Percentiles rank a stretch among this genome's conserved stretches.
Conservation (phyloP, 2,329 filamentous ascomycete species). For the Fusarium robinianum region DNA sequence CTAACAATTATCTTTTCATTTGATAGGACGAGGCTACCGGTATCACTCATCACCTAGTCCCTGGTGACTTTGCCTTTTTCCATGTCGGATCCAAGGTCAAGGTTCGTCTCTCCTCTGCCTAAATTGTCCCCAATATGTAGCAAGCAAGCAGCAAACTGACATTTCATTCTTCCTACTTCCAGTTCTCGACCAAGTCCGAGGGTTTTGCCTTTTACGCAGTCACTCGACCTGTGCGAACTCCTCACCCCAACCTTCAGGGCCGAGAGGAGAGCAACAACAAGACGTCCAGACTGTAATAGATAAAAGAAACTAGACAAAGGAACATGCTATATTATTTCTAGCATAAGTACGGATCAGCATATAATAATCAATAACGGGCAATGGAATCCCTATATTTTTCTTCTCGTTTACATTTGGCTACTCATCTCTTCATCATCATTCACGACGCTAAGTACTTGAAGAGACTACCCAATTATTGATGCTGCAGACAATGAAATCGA, state of each 20-base stretch:
- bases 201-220: slow-evolving; percentile 35
- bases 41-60: slow-evolving; percentile 29
- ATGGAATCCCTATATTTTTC: no score
- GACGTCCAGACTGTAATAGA: slow-evolving; percentile 20
- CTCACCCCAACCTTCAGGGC: slow-evolving; percentile 30
- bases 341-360: no score
- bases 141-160: not conserved
- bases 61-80: slow-evolving; percentile 34
- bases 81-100: slow-evolving; percentile 35
- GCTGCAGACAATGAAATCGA: no score
- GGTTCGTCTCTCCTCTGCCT: slow-evolving; percentile 4
- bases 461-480: no score
- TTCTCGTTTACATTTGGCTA: no score
- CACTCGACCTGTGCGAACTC: slow-evolving; percentile 28
- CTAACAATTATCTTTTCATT: not conserved
- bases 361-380: no score
- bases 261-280: slow-evolving; percentile 32
- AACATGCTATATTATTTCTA: no score
- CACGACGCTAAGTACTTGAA: no score
- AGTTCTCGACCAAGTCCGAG: slow-evolving; percentile 35
- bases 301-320: no score
- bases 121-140: not conserved
- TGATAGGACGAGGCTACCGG: slow-evolving; percentile 33
- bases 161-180: not conserved
- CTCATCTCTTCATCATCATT: no score